A percentile compares a stretch with the other conserved stretches of the same genome.
Conservation (phyloP, 1,284 basidiomycete genomes). For the Rhodotorula sp. region DNA sequence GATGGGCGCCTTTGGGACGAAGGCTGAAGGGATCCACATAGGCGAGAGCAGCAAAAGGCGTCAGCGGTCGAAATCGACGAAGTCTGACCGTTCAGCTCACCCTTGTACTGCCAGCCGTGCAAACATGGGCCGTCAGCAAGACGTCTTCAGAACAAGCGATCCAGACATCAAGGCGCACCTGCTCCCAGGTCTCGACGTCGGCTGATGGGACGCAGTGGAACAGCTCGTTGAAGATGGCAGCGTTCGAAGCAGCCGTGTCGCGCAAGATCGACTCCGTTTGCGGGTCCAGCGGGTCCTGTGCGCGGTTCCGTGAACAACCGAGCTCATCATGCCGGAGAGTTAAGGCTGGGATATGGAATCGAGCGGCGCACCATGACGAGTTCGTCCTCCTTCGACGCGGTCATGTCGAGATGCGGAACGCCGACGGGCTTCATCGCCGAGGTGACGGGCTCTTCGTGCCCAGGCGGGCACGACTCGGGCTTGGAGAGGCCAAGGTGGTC, state of each 20-base stretch:
- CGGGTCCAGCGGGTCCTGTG: slow-evolving; percentile 68
- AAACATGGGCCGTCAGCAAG: neutral
- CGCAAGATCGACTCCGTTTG: slow-evolving; percentile 66
- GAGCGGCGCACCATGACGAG: slow-evolving; percentile 58
- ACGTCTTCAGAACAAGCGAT: rapidly evolving
- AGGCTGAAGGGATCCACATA: slow-evolving; percentile 1
- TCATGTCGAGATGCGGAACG: slow-evolving; percentile 55
- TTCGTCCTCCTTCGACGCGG: slow-evolving; percentile 59
- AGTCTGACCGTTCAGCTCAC: neutral
- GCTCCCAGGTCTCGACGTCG: slow-evolving; percentile 60
- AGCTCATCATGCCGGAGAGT: too few species aligned
- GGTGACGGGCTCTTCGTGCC: slow-evolving; percentile 52
- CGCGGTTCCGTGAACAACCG: too few species aligned
- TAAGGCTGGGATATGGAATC: neutral
- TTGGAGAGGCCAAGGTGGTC: slow-evolving; percentile 70
- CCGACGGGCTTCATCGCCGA: slow-evolving; percentile 80
- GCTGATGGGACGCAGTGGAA: slow-evolving; percentile 82
- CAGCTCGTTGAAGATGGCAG: slow-evolving; percentile 76
- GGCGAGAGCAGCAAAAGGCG: neutral
- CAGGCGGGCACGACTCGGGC: slow-evolving; percentile 30
- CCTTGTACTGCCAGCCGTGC: slow-evolving; percentile 11
- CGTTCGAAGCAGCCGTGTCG: slow-evolving; percentile 55
- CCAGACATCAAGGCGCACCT: slow-evolving; percentile 43
- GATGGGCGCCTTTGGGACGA: slow-evolving; percentile 48
- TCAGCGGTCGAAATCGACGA: neutral